Conservation (phyloP, 371 early-diverging fungal genomes). For the Mortierella sp. region DNA sequence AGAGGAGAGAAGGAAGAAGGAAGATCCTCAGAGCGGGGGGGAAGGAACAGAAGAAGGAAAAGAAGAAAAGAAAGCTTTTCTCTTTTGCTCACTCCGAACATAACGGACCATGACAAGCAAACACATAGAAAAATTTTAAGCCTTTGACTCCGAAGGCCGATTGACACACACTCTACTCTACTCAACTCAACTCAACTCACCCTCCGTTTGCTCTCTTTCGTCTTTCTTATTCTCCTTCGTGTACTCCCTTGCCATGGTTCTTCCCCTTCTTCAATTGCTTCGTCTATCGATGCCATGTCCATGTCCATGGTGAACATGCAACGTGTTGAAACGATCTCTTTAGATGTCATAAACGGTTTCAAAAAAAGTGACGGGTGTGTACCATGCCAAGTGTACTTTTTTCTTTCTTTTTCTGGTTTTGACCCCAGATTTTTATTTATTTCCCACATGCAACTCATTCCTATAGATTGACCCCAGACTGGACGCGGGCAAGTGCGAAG, state of each 20-base stretch:
- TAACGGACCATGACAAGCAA: not conserved
- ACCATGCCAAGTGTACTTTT: not conserved
- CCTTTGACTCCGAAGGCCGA: conserved; percentile 14
- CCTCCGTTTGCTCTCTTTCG: not conserved
- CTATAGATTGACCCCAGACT: not conserved
- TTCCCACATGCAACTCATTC: not conserved
- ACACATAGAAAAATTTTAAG: conserved; percentile 1
- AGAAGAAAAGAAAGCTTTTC: conserved; percentile 2
- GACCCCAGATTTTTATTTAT: not conserved
- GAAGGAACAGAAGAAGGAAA: not conserved
- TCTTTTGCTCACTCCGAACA: not conserved
- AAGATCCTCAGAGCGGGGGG: conserved; percentile 10
- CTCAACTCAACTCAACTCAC: not conserved
- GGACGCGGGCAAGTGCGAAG: not conserved
- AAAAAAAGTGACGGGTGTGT: not conserved
- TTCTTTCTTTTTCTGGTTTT: not conserved
- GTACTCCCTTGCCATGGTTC: not conserved
- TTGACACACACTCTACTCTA: not conserved
- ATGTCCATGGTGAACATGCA: not conserved
- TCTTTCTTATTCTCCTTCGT: not conserved
- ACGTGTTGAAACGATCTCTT: conserved; percentile 8
- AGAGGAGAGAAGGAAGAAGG: not conserved
- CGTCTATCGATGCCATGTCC: not conserved
- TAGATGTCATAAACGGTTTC: no score
- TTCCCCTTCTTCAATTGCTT: not conserved